Conservation (phyloP, 1,284 basidiomycete genomes). For the Boletus sp. region DNA sequence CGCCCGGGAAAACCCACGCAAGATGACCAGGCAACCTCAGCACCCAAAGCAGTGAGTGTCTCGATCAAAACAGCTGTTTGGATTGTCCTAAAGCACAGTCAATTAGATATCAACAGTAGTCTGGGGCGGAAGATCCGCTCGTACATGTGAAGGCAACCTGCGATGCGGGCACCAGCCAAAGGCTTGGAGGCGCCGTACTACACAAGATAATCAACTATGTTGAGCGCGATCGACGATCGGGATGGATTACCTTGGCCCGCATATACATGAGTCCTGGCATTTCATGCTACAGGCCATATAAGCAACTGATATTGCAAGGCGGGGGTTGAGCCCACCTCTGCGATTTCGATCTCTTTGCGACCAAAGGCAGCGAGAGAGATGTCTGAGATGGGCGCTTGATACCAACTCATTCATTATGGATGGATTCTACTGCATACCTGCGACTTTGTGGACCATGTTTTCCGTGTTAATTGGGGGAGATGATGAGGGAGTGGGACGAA, state of each 20-base stretch:
- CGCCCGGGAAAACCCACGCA: constrained; percentile 58
- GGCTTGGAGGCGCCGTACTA: constrained; percentile 83
- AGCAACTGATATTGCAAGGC: constrained; percentile 15
- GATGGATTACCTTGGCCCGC: constrained; percentile 64
- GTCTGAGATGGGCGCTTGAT: constrained; percentile 47
- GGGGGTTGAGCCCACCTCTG: constrained; percentile 59
- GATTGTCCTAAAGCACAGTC: constrained; percentile 68
- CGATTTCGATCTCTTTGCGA: constrained; percentile 98
- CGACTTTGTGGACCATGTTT: constrained; percentile 80
- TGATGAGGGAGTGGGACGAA: constrained; percentile 36
- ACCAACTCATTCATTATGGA: not conserved
- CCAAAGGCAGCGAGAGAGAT: constrained; percentile 95
- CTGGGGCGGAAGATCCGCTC: constrained; percentile 13
- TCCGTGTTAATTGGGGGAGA: constrained; percentile 22
- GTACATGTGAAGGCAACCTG: constrained; percentile 96
- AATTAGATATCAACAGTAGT: not conserved
- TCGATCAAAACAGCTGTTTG: constrained; percentile 97
- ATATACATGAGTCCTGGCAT: constrained; percentile 95
- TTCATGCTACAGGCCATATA: constrained; percentile 57
- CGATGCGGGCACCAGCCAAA: constrained; percentile 93
- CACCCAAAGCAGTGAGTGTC: constrained; percentile 91
- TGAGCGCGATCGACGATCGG: not conserved
- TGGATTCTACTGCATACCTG: constrained; percentile 46
- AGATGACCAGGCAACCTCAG: constrained; percentile 98
- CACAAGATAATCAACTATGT: constrained; percentile 15